A percentile compares a stretch with the other conserved stretches of the same genome.
phyloP scores from a whole-genome alignment of 208 protist genomes.

The Strigomonas culicis region DNA sequence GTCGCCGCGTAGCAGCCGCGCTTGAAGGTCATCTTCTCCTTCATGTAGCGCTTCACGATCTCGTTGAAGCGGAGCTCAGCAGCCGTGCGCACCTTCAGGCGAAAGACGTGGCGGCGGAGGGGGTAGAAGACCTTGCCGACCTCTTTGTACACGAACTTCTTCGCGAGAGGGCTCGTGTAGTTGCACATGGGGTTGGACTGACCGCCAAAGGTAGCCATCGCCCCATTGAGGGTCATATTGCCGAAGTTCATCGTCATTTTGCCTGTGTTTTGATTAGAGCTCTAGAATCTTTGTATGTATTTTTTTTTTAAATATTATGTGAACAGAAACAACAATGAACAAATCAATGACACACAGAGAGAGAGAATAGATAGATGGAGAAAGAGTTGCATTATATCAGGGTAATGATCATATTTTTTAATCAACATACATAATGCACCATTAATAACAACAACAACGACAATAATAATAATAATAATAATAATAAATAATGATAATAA shows the following conservation, averaged over 20 bases:
- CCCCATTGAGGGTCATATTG: conserved; percentile 75
- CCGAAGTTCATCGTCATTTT: conserved; percentile 90
- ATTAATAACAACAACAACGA: too few species aligned
- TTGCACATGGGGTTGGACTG: conserved; percentile 86
- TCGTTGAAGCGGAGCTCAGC: conserved; percentile 85
- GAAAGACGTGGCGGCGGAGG: conserved; percentile 81
- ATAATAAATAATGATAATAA: too few species aligned
- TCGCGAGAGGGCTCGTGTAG: conserved; percentile 85
- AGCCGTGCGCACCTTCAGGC: conserved; percentile 83
- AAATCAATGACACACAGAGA: neutral
- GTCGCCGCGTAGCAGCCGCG: conserved; percentile 80
- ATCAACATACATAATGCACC: too few species aligned
- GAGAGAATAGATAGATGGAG: neutral
- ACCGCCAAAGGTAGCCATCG: conserved; percentile 86
- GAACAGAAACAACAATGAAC: neutral
- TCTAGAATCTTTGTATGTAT: conserved; percentile 7
- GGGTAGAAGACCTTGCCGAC: conserved; percentile 83
- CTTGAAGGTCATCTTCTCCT: conserved; percentile 85
- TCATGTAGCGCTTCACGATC: conserved; percentile 87
- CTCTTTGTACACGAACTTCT: conserved; percentile 90
- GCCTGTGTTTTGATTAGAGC: conserved; percentile 12
- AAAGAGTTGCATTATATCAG: too few species aligned
- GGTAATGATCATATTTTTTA: too few species aligned
- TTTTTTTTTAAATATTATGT: conserved; percentile 6
- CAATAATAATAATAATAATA: too few species aligned